These are phyloP conservation scores for Hyaloperonospora arabidopsidis DNA, from an alignment of 352 stramenopile genomes.

Conservation along the genomic window DNA sequence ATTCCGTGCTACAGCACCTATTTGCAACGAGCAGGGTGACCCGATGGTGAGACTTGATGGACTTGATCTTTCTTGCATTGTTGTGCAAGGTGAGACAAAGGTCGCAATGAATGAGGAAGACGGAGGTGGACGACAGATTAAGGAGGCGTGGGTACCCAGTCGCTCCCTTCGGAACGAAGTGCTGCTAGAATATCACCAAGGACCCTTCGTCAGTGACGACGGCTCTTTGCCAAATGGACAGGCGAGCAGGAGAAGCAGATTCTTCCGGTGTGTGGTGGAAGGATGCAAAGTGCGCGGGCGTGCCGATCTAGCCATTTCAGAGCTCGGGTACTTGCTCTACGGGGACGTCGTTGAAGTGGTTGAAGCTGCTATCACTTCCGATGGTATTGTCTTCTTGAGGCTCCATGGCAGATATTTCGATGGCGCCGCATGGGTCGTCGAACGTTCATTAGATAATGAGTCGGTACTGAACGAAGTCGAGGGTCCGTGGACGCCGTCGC, in stretches of 20 bases:
- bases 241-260: slow-evolving; percentile 15
- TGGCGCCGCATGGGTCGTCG: slow-evolving; percentile 55
- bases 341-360: slow-evolving; percentile 71
- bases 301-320: slow-evolving; percentile 45
- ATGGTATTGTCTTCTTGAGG: slow-evolving; percentile 57
- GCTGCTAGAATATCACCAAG: slow-evolving; percentile 46
- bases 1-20: slow-evolving; percentile 43
- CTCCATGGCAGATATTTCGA: slow-evolving; percentile 68
- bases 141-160: slow-evolving; percentile 54
- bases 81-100: slow-evolving; percentile 21
- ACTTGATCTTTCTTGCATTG: slow-evolving; percentile 26
- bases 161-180: slow-evolving; percentile 72
- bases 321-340: slow-evolving; percentile 71
- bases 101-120: slow-evolving; percentile 10
- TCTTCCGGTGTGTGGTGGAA: slow-evolving; percentile 67
- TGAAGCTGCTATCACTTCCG: slow-evolving; percentile 29
- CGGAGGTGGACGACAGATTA: slow-evolving; percentile 17
- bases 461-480: slow-evolving; percentile 62
- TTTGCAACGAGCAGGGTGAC: slow-evolving; percentile 71
- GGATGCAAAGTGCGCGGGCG: slow-evolving; percentile 55
- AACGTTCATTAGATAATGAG: slow-evolving; percentile 71
- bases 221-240: background rate
- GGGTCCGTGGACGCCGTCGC: slow-evolving; percentile 28
- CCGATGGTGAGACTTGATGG: slow-evolving; percentile 61
- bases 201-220: slow-evolving; percentile 26